A percentile compares a stretch with the other conserved stretches of the same genome.
These are phyloP conservation scores for Ceratobasidium sp. DNA, from an alignment of 1,284 basidiomycete species.

Conservation along the genomic window DNA sequence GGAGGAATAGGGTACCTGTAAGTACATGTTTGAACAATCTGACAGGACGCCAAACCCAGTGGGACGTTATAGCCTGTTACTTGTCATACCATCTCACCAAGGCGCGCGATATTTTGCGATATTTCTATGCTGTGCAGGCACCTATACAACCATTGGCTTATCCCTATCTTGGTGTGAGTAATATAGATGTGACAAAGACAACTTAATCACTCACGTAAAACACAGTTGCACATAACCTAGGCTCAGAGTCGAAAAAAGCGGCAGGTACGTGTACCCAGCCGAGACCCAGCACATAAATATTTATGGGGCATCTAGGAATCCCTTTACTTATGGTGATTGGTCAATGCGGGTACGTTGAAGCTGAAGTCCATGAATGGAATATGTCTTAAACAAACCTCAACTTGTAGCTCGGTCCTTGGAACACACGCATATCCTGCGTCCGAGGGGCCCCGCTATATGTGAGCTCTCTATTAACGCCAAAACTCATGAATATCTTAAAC, in stretches of 20 bases:
- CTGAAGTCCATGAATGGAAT: neutral
- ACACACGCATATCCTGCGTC: conserved; percentile 30
- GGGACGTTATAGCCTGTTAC: conserved; percentile 63
- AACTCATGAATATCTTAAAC: neutral
- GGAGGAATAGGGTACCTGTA: conserved; percentile 78
- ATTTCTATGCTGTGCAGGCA: conserved; percentile 78
- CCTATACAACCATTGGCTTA: conserved; percentile 76
- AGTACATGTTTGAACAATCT: conserved; percentile 51
- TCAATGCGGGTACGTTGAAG: conserved; percentile 30
- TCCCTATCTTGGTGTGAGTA: conserved; percentile 80
- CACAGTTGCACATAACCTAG: conserved; percentile 44
- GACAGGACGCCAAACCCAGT: neutral
- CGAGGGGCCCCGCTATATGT: conserved; percentile 38
- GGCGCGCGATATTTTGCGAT: conserved; percentile 75
- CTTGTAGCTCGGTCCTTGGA: conserved; percentile 33
- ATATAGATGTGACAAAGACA: neutral
- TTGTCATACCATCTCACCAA: conserved; percentile 63
- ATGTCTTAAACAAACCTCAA: neutral
- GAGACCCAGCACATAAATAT: neutral
- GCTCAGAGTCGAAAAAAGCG: conserved; percentile 42
- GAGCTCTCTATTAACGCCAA: neutral
- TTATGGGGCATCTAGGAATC: conserved; percentile 9
- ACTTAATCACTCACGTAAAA: neutral
- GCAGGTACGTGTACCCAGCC: conserved; percentile 4
- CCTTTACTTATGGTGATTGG: conserved; percentile 37